Evolutionary conservation across 768 basidiomycete genomes (phyloP).

Genomic region (Pulveroboletus frians): DNA sequence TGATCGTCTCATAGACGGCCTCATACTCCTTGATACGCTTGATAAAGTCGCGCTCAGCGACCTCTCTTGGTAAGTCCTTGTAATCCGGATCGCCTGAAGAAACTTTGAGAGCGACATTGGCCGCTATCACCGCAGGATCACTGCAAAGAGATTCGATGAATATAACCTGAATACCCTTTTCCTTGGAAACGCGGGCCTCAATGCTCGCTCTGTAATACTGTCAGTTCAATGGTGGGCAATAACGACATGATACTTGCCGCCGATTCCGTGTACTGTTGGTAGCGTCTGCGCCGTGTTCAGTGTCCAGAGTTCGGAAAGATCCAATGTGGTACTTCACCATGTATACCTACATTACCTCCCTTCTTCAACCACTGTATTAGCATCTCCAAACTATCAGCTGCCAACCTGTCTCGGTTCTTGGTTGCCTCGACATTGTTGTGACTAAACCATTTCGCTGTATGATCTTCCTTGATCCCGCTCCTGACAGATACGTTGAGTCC

Average conservation of each 20-base stretch:
- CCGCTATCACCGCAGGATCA: slow-evolving; percentile 89
- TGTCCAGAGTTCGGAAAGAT: neutral
- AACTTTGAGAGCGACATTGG: slow-evolving; percentile 95
- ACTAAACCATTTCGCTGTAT: slow-evolving; percentile 87
- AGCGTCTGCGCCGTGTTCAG: slow-evolving; percentile 59
- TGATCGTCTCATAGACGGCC: slow-evolving; percentile 90
- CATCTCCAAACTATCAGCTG: slow-evolving; percentile 91
- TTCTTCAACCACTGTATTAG: slow-evolving; percentile 91
- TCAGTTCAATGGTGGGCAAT: neutral
- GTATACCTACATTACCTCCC: slow-evolving; percentile 96
- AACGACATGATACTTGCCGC: slow-evolving; percentile 42
- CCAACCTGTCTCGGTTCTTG: slow-evolving; percentile 71
- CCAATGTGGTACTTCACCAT: slow-evolving; percentile 50
- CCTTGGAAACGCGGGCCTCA: slow-evolving; percentile 74
- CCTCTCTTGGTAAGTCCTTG: slow-evolving; percentile 77
- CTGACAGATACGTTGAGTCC: slow-evolving; percentile 31
- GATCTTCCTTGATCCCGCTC: slow-evolving; percentile 84
- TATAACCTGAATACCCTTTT: slow-evolving; percentile 82
- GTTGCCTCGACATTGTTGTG: slow-evolving; percentile 77
- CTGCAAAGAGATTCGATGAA: slow-evolving; percentile 95
- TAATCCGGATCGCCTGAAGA: slow-evolving; percentile 98
- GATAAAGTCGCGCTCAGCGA: slow-evolving; percentile 86
- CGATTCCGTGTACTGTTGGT: slow-evolving; percentile 85
- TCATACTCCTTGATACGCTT: slow-evolving; percentile 92
- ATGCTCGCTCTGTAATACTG: slow-evolving; percentile 63